A percentile compares a stretch with the other conserved stretches of the same genome.
Evolutionary conservation across 2,329 filamentous ascomycete species (phyloP).

Genomic region (Xylaria sp.): DNA sequence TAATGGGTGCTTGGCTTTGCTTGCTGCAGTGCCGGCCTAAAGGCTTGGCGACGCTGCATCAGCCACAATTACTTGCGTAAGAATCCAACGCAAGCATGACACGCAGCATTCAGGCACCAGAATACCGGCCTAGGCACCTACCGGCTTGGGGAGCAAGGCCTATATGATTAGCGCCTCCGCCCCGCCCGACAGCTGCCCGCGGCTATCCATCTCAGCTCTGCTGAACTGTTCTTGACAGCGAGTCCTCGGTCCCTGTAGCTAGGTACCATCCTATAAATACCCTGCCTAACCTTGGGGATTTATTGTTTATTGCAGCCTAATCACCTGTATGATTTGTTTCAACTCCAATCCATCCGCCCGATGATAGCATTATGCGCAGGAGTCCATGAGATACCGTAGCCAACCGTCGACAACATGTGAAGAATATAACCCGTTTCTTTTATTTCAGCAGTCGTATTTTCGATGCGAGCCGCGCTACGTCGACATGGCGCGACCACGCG

Average conservation of each 20-base stretch:
- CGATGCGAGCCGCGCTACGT: constrained; percentile 8
- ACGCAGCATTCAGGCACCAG: constrained; percentile 37
- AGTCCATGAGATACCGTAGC: constrained; percentile 13
- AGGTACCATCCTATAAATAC: not conserved
- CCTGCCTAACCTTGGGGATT: not conserved
- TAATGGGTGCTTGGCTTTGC: constrained; percentile 41
- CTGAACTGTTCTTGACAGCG: constrained; percentile 12
- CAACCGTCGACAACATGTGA: constrained; percentile 19
- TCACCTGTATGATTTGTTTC: constrained; percentile 16
- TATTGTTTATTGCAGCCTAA: constrained; percentile 23
- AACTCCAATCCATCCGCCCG: not conserved
- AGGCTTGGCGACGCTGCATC: constrained; percentile 39
- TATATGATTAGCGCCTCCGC: constrained; percentile 14
- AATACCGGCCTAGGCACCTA: constrained; percentile 1
- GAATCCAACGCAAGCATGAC: constrained; percentile 39
- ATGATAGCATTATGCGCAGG: constrained; percentile 9
- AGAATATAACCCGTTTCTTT: not conserved
- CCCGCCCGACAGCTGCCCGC: constrained; percentile 12
- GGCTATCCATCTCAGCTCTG: constrained; percentile 10
- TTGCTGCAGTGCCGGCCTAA: not conserved
- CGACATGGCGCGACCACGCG: constrained; percentile 13
- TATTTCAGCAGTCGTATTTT: constrained; percentile 11
- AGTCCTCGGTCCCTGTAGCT: not conserved
- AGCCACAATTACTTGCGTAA: constrained; percentile 54
- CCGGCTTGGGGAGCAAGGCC: not conserved